Evolutionary conservation across 78 protist genomes (phyloP).

Genomic region (Trichosphaerium sp.): DNA sequence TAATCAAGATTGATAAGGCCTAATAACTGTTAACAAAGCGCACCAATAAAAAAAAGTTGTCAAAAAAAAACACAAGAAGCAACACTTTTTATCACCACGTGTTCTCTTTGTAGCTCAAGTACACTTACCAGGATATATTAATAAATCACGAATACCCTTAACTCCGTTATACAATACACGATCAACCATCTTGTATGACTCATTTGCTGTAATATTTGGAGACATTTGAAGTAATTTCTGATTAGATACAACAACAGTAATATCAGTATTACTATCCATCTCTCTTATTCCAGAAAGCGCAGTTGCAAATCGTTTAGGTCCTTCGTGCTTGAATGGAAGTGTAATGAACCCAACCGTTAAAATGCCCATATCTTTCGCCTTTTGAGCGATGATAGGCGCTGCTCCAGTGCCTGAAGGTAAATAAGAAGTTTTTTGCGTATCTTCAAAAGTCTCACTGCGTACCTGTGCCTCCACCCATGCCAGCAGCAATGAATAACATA

Average conservation of each 20-base stretch:
- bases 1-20: slow-evolving; percentile 70
- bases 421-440: too few species aligned
- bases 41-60: not conserved
- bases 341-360: slow-evolving; percentile 62
- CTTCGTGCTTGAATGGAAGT: slow-evolving; percentile 61
- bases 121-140: slow-evolving; percentile 55
- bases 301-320: not conserved
- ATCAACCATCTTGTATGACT: slow-evolving; percentile 68
- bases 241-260: slow-evolving; percentile 61
- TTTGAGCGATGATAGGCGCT: slow-evolving; percentile 60
- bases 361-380: slow-evolving; percentile 34
- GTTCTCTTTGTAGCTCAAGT: not conserved
- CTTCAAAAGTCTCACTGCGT: too few species aligned
- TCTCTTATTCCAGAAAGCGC: slow-evolving; percentile 18
- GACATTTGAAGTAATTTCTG: slow-evolving; percentile 44
- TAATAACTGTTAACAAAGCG: not conserved
- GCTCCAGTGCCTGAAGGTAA: slow-evolving; percentile 85
- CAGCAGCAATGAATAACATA: slow-evolving; percentile 73
- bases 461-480: slow-evolving; percentile 86
- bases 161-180: slow-evolving; percentile 66
- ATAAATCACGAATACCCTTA: slow-evolving; percentile 58
- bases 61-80: not conserved
- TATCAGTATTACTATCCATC: slow-evolving; percentile 54
- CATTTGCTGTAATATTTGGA: slow-evolving; percentile 11
- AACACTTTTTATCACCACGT: not conserved